A percentile compares a stretch with the other conserved stretches of the same genome.
phyloP scores from a whole-genome alignment of 192 early-diverging fungal genomes.

The Radiomyces spectabilis region DNA sequence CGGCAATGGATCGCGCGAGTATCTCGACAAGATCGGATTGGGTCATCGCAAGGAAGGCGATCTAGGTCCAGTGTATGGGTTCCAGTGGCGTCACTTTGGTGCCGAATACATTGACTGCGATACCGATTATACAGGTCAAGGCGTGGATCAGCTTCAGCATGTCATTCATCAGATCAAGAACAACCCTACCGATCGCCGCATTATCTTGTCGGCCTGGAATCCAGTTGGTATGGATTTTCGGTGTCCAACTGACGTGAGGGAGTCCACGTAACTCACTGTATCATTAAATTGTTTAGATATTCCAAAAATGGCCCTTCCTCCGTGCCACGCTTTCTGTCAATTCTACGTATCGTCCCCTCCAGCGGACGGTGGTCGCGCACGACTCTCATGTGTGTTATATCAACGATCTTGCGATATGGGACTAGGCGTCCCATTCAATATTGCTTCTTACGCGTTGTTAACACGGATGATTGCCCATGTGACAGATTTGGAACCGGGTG shows the following conservation, averaged over 20 bases:
- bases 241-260: not conserved
- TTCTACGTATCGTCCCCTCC: slow-evolving; percentile 84
- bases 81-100: slow-evolving; percentile 99
- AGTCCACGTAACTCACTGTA: not conserved
- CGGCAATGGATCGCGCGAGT: slow-evolving; percentile 86
- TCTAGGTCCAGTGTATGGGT: slow-evolving; percentile 94
- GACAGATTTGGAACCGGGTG: slow-evolving; percentile 71
- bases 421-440: slow-evolving; percentile 97
- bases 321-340: slow-evolving; percentile 96
- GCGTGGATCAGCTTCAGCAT: slow-evolving; percentile 87
- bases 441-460: slow-evolving; percentile 91
- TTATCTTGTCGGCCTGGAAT: slow-evolving; percentile 96
- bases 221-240: slow-evolving; percentile 65
- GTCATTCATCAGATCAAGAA: slow-evolving; percentile 82
- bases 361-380: slow-evolving; percentile 35
- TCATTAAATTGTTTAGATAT: slow-evolving; percentile 48
- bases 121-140: slow-evolving; percentile 81
- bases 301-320: slow-evolving; percentile 86
- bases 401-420: slow-evolving; percentile 95
- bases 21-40: slow-evolving; percentile 80
- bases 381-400: slow-evolving; percentile 89
- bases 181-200: slow-evolving; percentile 83
- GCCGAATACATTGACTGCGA: slow-evolving; percentile 80
- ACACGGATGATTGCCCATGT: slow-evolving; percentile 88
- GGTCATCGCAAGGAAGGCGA: slow-evolving; percentile 73